Evolutionary conservation across 2,329 filamentous ascomycete species (phyloP).

Genomic region (Tricladium varicosporioides): DNA sequence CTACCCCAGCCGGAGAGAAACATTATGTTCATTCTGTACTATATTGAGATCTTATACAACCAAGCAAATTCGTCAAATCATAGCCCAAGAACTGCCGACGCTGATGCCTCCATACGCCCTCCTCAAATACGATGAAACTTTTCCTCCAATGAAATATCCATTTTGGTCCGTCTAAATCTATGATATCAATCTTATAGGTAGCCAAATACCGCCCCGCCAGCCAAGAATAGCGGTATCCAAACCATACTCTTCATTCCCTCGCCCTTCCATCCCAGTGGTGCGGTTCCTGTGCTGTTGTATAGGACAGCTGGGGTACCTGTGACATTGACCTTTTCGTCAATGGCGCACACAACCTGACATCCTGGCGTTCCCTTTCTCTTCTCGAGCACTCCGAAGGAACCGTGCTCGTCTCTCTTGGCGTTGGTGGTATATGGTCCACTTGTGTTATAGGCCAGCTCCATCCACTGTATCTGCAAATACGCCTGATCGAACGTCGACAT

Average conservation of each 20-base stretch:
- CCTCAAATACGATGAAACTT: too few relatives aligned
- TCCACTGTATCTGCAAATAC: slow-evolving; percentile 33
- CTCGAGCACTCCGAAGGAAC: slow-evolving; percentile 13
- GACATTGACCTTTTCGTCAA: slow-evolving; percentile 28
- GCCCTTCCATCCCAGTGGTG: slow-evolving; percentile 10
- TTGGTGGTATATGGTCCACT: slow-evolving; percentile 19
- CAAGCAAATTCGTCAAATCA: too few relatives aligned
- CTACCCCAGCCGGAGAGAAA: too few relatives aligned
- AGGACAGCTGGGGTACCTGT: slow-evolving; percentile 28
- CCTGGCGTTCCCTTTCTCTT: slow-evolving; percentile 25
- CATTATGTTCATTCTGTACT: too few relatives aligned
- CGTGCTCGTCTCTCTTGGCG: slow-evolving; percentile 5
- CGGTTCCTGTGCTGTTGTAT: slow-evolving; percentile 24
- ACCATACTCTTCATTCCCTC: slow-evolving; percentile 14
- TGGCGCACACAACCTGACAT: slow-evolving; percentile 28
- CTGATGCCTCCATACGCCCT: too few relatives aligned
- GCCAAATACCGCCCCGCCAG: slow-evolving; percentile 14
- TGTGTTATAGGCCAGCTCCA: slow-evolving; percentile 33
- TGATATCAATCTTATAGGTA: neutral
- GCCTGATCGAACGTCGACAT: slow-evolving; percentile 29
- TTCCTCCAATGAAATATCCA: too few relatives aligned
- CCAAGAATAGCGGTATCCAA: slow-evolving; percentile 20
- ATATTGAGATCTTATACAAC: too few relatives aligned
- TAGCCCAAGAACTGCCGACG: too few relatives aligned
- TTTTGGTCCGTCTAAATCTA: too few relatives aligned